Evolutionary conservation across 1,139 yeast genomes (phyloP), one percentile per base, ranked within the genome.

Genomic region (Yamadazyma conglobata): DNA sequence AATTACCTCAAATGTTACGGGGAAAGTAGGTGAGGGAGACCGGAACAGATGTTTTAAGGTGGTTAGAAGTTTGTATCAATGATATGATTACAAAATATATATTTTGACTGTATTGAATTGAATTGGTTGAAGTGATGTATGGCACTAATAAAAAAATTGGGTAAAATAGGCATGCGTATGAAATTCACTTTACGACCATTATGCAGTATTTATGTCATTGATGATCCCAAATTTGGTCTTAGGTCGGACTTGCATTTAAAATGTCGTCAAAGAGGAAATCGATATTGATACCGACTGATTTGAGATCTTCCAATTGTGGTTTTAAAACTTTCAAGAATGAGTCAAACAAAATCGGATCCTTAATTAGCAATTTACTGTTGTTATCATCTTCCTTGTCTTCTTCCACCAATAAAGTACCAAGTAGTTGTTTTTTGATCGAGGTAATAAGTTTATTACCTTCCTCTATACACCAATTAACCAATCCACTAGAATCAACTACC

Each of bases 241-340:
- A n/a, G n/a, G n/a, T 24, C 5, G 27, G 20, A 16, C 19, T 18
- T 7, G 40, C 37, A 28, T 31, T 40, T 4, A 43, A 22, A 7
- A 58, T 48, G 22, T 56, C 56, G 26, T 73, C 77, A 44, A 79
- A 60, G 27, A 79, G 52, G 43, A 73, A 82, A 37, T 75, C 89
- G 32, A 86, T 78, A 45, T 85, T 86, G 31, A 88, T 64, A 0
- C 95, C 95, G 8, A 76, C 78, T 1, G 61, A 55, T 44, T 78
- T 79, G 43, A 88, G 58, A 26, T 74, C 77, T 19, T 67, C 69
- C 24, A 83, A 73, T 47, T 86, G 94, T 24, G 70, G 68, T 42
- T 63, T 52, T 41, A 86, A 59, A 34, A 78, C 67, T 22, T 61
- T 56, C 6, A 77, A 60, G 39, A 85, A 78, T 24, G 69, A 73